Conservation (phyloP, 257 asterid species). For the Forsythia viridissima region DNA sequence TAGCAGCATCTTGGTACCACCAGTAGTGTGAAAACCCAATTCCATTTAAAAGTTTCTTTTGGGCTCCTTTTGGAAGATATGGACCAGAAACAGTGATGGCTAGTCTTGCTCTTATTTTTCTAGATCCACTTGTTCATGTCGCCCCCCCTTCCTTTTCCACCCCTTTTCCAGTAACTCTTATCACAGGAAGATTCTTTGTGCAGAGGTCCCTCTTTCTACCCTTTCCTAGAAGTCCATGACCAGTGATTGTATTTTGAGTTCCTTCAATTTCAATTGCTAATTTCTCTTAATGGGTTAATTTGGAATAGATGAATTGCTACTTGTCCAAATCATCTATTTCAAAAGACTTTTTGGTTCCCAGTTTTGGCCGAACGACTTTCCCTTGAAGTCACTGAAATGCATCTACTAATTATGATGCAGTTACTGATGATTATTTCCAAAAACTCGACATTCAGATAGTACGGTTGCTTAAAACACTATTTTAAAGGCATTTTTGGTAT, state of each 20-base stretch:
- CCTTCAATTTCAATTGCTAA: not conserved
- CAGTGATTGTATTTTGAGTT: not conserved
- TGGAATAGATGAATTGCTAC: too few relatives aligned
- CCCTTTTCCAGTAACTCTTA: not conserved
- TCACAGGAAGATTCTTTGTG: not conserved
- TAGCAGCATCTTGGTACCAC: not conserved
- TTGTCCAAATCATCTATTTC: not conserved
- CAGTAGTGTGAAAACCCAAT: not conserved
- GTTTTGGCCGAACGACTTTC: constrained; percentile 1
- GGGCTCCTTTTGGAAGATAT: not conserved
- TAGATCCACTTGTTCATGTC: not conserved
- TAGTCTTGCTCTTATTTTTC: not conserved
- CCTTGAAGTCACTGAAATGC: not conserved
- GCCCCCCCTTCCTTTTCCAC: not conserved
- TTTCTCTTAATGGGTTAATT: not conserved
- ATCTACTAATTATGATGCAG: not conserved
- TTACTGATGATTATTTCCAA: not conserved
- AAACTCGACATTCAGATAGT: not conserved
- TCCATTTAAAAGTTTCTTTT: not conserved
- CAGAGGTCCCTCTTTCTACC: not conserved
- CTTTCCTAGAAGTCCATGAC: not conserved
- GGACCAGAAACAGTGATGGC: not conserved
- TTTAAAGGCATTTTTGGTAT: not conserved
- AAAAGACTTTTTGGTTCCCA: not conserved
- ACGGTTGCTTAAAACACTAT: not conserved